Evolutionary conservation across 768 basidiomycete genomes (phyloP).

Genomic region (Termitomyces sp.): DNA sequence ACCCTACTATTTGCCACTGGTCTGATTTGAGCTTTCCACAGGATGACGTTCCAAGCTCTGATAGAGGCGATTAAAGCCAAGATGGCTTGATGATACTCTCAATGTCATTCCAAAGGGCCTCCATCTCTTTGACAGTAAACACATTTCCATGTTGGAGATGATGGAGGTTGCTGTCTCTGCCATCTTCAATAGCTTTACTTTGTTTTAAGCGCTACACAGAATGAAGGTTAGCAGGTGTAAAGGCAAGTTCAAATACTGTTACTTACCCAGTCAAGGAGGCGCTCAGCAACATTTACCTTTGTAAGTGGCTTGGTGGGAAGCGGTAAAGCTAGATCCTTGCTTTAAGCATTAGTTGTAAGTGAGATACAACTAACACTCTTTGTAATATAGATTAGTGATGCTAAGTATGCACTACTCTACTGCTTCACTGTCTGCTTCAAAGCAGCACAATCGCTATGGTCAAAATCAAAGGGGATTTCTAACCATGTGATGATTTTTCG

Average conservation of each 20-base stretch:
- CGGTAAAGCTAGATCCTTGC: neutral
- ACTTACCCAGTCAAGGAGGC: neutral
- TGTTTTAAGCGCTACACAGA: too few species aligned
- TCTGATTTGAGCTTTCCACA: conserved; percentile 23
- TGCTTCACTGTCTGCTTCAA: neutral
- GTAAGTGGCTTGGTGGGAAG: neutral
- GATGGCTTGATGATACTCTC: conserved; percentile 17
- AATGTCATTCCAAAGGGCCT: neutral
- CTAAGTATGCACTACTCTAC: neutral
- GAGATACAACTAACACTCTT: too few species aligned
- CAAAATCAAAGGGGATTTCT: neutral
- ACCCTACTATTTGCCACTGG: conserved; percentile 16
- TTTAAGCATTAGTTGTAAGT: too few species aligned
- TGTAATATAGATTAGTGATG: neutral
- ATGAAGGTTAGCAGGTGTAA: too few species aligned
- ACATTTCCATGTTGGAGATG: neutral
- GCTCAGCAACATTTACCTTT: neutral
- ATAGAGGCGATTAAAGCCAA: conserved; percentile 21
- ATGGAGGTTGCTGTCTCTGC: neutral
- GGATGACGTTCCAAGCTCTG: conserved; percentile 10
- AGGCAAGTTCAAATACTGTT: too few species aligned
- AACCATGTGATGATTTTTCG: neutral
- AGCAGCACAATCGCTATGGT: neutral
- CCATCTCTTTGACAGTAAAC: conserved; percentile 4
- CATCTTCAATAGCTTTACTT: too few species aligned